phyloP scores from a whole-genome alignment of 2,329 filamentous ascomycete species.

The Monascus ruber region DNA sequence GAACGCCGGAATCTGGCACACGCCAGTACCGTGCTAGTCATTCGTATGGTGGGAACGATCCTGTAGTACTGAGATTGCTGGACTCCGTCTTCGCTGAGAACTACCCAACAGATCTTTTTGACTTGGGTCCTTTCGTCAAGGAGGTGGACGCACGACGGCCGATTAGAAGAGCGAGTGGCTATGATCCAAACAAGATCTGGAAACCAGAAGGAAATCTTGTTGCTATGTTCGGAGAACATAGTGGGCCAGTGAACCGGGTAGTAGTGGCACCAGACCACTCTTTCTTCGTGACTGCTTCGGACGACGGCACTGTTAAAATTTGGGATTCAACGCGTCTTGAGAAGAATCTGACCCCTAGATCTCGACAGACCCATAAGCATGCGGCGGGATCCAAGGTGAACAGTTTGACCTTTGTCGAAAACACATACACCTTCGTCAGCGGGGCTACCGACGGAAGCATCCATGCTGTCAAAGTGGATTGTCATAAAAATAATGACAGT shows the following conservation, averaged over 20 bases:
- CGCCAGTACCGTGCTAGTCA: conserved; percentile 55
- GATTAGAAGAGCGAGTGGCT: conserved; percentile 44
- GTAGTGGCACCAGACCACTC: conserved; percentile 76
- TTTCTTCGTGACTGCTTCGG: conserved; percentile 89
- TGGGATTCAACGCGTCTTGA: conserved; percentile 90
- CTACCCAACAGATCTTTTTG: conserved; percentile 48
- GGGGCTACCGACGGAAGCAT: conserved; percentile 84
- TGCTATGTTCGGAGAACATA: conserved; percentile 81
- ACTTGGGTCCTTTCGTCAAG: conserved; percentile 69
- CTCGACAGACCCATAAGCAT: conserved; percentile 75
- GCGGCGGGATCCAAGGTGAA: conserved; percentile 60
- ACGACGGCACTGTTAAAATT: conserved; percentile 78
- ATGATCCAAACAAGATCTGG: conserved; percentile 55
- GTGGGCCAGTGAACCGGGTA: conserved; percentile 68
- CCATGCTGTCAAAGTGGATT: conserved; percentile 76
- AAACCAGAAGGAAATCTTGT: conserved; percentile 73
- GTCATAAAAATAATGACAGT: conserved; percentile 45
- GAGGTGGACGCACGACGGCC: conserved; percentile 46
- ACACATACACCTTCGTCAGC: conserved; percentile 86
- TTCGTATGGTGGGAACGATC: conserved; percentile 71
- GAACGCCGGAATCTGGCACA: conserved; percentile 1
- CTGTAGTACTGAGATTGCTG: conserved; percentile 51
- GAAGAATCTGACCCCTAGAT: conserved; percentile 78
- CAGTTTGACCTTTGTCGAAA: conserved; percentile 80
- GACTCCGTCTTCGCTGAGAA: conserved; percentile 71